These are phyloP conservation scores for Suillus paluster DNA, from an alignment of 768 basidiomycete genomes.

Conservation along the genomic window DNA sequence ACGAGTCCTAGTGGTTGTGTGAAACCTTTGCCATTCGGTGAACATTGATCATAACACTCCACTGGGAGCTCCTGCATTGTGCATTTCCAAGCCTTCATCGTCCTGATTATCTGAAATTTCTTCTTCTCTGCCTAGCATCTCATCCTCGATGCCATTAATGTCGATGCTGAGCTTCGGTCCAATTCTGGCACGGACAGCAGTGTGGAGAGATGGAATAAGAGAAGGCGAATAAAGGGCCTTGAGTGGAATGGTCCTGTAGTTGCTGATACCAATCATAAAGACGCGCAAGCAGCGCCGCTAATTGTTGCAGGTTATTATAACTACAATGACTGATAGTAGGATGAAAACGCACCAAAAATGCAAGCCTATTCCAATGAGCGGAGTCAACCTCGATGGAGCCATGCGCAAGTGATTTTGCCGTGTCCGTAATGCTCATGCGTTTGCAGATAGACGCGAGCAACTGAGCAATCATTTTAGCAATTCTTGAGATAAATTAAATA, in stretches of 20 bases:
- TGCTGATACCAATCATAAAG: slow-evolving; percentile 6
- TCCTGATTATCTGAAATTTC: not conserved
- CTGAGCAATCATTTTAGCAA: not conserved
- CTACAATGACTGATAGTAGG: not conserved
- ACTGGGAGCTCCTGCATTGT: not conserved
- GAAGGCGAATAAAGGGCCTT: slow-evolving; percentile 4
- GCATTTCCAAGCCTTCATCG: not conserved
- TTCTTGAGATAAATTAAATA: not conserved
- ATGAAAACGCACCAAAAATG: slow-evolving; percentile 9
- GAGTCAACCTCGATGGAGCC: slow-evolving; percentile 10
- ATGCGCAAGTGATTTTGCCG: not conserved
- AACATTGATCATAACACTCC: too few relatives aligned
- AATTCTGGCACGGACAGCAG: not conserved
- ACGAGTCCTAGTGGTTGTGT: too few relatives aligned
- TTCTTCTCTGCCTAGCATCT: not conserved
- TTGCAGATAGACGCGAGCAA: not conserved
- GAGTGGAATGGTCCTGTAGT: not conserved
- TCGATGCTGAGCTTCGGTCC: not conserved
- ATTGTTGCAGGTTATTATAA: not conserved
- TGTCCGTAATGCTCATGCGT: slow-evolving; percentile 8
- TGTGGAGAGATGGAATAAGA: not conserved
- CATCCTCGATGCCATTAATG: not conserved
- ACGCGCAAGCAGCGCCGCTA: slow-evolving; percentile 3
- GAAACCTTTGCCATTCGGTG: too few relatives aligned
- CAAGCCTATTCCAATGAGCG: slow-evolving; percentile 8